Base-by-base conservation (phyloP, 495 filamentous ascomycete genomes). In the Neurospora sp. region DNA sequence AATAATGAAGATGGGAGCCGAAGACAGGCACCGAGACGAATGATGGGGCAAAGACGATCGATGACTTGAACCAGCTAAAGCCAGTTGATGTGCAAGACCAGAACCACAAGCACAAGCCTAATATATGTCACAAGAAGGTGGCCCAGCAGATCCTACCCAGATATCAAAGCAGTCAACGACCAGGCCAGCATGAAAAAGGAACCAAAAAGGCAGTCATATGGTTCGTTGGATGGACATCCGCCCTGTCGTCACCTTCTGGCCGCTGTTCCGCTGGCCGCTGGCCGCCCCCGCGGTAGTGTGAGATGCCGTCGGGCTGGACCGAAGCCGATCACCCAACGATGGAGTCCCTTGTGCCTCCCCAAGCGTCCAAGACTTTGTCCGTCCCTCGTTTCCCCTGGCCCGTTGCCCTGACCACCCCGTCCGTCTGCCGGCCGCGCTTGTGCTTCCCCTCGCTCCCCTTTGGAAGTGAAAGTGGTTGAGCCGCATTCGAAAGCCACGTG, bases 401-500 rank as follows among this genome's bases (percentile, higher is more conserved):
- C 27, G 27, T 37, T 66, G 27, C 54, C 54, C 31, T 66, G 54
- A 66, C 54, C 54, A 66, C 14, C 54, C 27, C 54, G 54, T 66
- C 54, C 54, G 54, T 37, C 27, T 66, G 54, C 54, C 54, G 54
- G 27, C 54, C 27, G 54, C 42, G 42, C 42, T 46, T 46, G 18
- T 46, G n/a, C 14, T 66, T 8, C 27, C 27, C 54, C 54, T 54
- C 20, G 46, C 42, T 46, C 42, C 42, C 42, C 39, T n/a, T n/a
- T 66, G 35, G 35, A 31, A 72, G 18, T 69, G 44, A 31, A 48
- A 35, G n/a, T 39, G 18, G 48, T 78, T 75, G 79, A 79, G 77
- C 79, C 78, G 78, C 78, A 79, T 76, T 74, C 5, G 12, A 40
- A 35, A 70, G 54, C 75, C 77, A 77, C 74, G 76, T 78, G 76